Evolutionary conservation across 2,329 filamentous ascomycete species (phyloP).

Genomic region (Aspergillus sclerotialis): DNA sequence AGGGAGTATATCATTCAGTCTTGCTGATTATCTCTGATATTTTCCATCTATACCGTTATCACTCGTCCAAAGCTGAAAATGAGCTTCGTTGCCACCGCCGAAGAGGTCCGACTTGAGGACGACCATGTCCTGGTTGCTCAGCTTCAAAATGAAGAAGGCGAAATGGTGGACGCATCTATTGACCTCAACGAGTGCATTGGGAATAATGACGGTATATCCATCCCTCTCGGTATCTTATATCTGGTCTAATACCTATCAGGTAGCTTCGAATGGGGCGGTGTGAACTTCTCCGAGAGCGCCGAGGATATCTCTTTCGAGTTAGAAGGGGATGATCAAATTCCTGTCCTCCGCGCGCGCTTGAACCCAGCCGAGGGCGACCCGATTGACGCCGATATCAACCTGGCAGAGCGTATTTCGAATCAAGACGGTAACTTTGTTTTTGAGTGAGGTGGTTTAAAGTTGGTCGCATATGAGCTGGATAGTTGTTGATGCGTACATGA

Average conservation of each 20-base stretch:
- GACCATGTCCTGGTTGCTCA: slow-evolving; percentile 43
- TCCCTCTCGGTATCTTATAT: too few species aligned
- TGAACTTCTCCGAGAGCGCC: slow-evolving; percentile 42
- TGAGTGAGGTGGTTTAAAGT: too few species aligned
- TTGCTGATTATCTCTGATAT: too few species aligned
- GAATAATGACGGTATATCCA: slow-evolving; percentile 42
- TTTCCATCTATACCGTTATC: too few species aligned
- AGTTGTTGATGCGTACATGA: too few species aligned
- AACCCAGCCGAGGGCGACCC: slow-evolving; percentile 37
- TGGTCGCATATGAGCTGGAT: too few species aligned
- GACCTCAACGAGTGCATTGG: slow-evolving; percentile 47
- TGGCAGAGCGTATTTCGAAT: slow-evolving; percentile 50
- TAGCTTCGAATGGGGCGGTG: slow-evolving; percentile 41
- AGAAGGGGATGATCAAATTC: slow-evolving; percentile 45
- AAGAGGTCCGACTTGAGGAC: slow-evolving; percentile 44
- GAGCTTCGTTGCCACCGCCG: slow-evolving; percentile 47
- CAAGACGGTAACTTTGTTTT: slow-evolving; percentile 42
- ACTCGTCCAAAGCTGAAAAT: too few species aligned
- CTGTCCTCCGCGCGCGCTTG: slow-evolving; percentile 49
- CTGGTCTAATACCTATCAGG: slow-evolving; percentile 28
- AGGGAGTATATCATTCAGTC: too few species aligned
- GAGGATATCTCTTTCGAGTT: slow-evolving; percentile 42
- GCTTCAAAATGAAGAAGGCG: slow-evolving; percentile 37
- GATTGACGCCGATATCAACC: slow-evolving; percentile 45
- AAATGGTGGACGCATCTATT: slow-evolving; percentile 39